These are phyloP conservation scores for Ormosia semicastrata DNA, from an alignment of 306 rosid genomes.

Conservation along the genomic window DNA sequence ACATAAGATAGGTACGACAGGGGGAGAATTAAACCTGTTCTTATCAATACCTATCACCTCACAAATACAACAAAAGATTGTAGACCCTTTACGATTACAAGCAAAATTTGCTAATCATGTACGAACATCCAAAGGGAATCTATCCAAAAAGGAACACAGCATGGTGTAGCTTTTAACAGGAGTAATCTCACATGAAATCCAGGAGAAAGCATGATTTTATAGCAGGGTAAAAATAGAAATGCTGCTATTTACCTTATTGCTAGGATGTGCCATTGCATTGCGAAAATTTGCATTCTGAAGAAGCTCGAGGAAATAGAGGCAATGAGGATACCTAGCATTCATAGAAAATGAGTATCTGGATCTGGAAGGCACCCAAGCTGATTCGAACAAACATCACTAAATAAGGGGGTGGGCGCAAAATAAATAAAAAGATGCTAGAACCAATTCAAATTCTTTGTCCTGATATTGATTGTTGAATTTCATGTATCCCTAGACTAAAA, in stretches of 20 bases:
- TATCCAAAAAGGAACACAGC: neutral
- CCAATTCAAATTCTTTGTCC: neutral
- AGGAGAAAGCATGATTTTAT: neutral
- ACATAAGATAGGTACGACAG: neutral
- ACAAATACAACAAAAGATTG: neutral
- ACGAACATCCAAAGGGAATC: neutral
- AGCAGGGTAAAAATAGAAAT: conserved; percentile 7
- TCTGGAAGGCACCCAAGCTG: conserved; percentile 1
- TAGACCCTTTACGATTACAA: neutral
- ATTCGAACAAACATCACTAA: neutral
- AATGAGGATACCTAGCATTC: conserved; percentile 85
- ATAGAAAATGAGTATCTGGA: neutral
- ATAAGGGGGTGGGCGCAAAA: neutral
- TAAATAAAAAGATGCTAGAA: neutral
- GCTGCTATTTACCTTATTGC: conserved; percentile 58
- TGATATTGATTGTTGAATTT: neutral
- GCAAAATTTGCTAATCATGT: neutral
- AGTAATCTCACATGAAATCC: conserved; percentile 11
- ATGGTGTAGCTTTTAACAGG: neutral
- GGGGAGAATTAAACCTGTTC: neutral
- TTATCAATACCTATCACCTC: neutral
- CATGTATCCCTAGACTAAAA: neutral
- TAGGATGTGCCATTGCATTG: conserved; percentile 97
- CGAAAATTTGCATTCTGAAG: conserved; percentile 92
- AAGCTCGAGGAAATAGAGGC: conserved; percentile 88